Percentiles rank a stretch among this genome's conserved stretches.
Conservation (phyloP, 78 protist species). For the Tieghemostelium lacteum region DNA sequence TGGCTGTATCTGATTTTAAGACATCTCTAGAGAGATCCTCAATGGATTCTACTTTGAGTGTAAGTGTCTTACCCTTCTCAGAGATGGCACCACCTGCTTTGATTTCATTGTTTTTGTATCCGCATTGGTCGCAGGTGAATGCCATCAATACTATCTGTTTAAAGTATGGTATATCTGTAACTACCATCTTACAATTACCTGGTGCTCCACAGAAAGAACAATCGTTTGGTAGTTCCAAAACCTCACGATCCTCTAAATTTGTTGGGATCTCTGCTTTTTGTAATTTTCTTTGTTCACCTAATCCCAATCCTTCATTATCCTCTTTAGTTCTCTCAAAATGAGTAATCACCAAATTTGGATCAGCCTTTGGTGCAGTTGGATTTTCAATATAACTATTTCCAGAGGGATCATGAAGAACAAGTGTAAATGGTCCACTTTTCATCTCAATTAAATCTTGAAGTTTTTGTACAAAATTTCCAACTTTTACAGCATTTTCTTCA, state of each 20-base stretch:
- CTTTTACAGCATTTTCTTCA: conserved; percentile 13
- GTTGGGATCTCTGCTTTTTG: too few relatives aligned
- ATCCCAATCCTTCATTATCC: conserved; percentile 77
- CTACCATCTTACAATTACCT: conserved; percentile 59
- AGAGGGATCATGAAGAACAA: conserved; percentile 90
- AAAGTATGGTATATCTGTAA: conserved; percentile 92
- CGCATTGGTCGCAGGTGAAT: conserved; percentile 91
- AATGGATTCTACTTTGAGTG: conserved; percentile 57
- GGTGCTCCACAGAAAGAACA: conserved; percentile 48
- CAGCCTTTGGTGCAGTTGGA: conserved; percentile 76
- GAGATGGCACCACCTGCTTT: conserved; percentile 93
- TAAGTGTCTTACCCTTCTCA: conserved; percentile 71
- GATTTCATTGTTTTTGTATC: conserved; percentile 87
- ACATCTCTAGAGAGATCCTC: conserved; percentile 92
- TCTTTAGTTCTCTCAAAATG: conserved; percentile 74
- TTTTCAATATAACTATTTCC: conserved; percentile 92
- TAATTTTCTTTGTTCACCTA: background rate
- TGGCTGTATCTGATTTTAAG: conserved; percentile 91
- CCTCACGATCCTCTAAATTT: conserved; percentile 27
- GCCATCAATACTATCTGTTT: conserved; percentile 92
- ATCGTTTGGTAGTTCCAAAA: conserved; percentile 25
- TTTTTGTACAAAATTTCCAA: conserved; percentile 63
- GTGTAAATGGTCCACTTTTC: conserved; percentile 76
- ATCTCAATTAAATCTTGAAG: conserved; percentile 25
- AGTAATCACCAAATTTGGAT: conserved; percentile 51